Evolutionary conservation across 257 asterid species (phyloP).

Genomic region (Ocimum tenuiflorum): DNA sequence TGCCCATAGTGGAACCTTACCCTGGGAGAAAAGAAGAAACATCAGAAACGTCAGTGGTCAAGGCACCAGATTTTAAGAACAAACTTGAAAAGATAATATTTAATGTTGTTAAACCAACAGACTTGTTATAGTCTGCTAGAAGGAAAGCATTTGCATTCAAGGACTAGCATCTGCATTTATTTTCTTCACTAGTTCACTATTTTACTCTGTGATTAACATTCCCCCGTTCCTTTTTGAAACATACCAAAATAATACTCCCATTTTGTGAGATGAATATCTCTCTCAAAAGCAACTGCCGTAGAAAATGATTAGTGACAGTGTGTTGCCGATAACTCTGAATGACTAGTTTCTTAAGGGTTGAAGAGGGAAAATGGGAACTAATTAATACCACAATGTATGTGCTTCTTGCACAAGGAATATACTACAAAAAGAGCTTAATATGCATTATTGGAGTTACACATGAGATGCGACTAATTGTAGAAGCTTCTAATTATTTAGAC

Average conservation of each 20-base stretch:
- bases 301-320: background rate
- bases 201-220: background rate
- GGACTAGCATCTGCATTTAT: background rate
- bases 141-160: background rate
- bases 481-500: background rate
- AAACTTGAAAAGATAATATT: background rate
- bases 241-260: background rate
- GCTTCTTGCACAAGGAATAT: background rate
- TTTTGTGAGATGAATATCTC: background rate
- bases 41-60: conserved; percentile 4
- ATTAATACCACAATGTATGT: background rate
- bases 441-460: background rate
- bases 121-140: background rate
- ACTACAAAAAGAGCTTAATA: background rate
- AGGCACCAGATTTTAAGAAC: background rate
- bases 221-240: background rate
- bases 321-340: background rate
- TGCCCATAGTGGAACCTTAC: conserved; percentile 28
- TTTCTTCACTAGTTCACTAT: background rate
- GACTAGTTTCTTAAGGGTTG: background rate
- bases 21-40: conserved; percentile 9
- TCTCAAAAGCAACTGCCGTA: background rate
- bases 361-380: background rate
- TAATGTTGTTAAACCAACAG: background rate
- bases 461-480: background rate